Base-by-base conservation (phyloP, 371 early-diverging fungal species). In the Basidiobolus meristosporus region DNA sequence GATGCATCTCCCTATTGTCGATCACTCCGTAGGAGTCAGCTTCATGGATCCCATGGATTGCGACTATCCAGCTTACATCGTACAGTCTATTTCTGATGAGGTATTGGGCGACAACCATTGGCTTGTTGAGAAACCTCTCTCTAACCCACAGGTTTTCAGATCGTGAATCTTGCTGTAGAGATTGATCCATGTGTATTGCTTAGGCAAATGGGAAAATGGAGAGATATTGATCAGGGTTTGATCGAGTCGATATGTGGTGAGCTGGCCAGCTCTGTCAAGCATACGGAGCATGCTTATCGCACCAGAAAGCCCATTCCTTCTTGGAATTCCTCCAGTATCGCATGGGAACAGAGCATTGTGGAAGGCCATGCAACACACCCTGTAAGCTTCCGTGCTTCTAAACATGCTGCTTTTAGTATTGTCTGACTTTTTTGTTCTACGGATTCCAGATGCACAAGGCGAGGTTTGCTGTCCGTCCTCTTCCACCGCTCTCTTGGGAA, bases 311-410 rank as follows among this genome's bases (percentile, higher is more conserved):
- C 34, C 23, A 14, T 17, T 7, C 36, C 36, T 4, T 21, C 15
- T 7, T 12, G 33, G 16, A 15, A 20, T n/a, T 14, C 16, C 14
- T 4, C 34, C 10, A 15, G 23, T 7, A 32, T 42, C 7, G 34
- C 20, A 16, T 42, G 42, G 42, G 42, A 42, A 21, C 42, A 42
- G 23, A 22, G 23, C n/a, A 42, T 42, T 17, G 36, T 42, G 19
- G 82, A 82, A 48, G 82, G 82, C 11, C 80, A 82, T 42, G 72
- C 76, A n/a, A 75, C 77, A 0, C 82, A 82, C 46, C 82, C 82
- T 62, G 34, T 34, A 34, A 34, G 12, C 18, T 6, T 7, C 34
- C n/a, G n/a, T n/a, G n/a, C n/a, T n/a, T n/a, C n/a, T n/a, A n/a
- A n/a, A n/a, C n/a, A n/a, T n/a, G n/a, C n/a, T n/a, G n/a, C n/a